Percentiles rank a stretch among this genome's conserved stretches.
These are phyloP conservation scores for Daldinia decipiens DNA, from an alignment of 495 filamentous ascomycete species.

Conservation along the genomic window DNA sequence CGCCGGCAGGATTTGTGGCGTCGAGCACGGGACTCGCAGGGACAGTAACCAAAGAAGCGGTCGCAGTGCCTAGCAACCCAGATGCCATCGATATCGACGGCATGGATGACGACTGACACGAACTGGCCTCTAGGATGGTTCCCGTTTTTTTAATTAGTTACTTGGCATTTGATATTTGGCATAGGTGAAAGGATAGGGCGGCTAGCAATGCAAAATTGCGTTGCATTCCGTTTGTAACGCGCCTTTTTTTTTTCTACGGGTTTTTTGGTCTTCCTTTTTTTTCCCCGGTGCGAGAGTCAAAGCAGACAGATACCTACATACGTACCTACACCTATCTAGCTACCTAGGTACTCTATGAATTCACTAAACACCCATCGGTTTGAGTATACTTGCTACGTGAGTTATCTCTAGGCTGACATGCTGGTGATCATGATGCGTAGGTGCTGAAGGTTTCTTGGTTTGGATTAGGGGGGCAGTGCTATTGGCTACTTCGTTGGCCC, in stretches of 20 bases:
- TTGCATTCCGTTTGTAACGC: constrained; percentile 19
- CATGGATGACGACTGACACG: constrained; percentile 56
- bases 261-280: constrained; percentile 12
- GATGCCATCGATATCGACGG: constrained; percentile 90
- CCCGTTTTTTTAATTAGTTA: neutral
- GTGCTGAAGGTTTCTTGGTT: neutral
- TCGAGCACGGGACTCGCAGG: constrained; percentile 82
- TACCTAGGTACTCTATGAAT: constrained; percentile 13
- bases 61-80: constrained; percentile 73
- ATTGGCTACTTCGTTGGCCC: neutral
- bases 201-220: constrained; percentile 6
- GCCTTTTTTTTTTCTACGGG: neutral
- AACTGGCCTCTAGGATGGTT: constrained; percentile 10
- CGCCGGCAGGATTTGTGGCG: constrained; percentile 91
- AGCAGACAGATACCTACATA: constrained; percentile 30
- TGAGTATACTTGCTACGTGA: constrained; percentile 1
- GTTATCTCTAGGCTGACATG: constrained; percentile 1
- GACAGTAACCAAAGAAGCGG: constrained; percentile 59
- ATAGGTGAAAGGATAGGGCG: constrained; percentile 24
- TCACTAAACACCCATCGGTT: constrained; percentile 10
- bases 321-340: constrained; percentile 12
- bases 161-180: constrained; percentile 18
- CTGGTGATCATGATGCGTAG: neutral
- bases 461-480: neutral
- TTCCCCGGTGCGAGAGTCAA: constrained; percentile 4